These are phyloP conservation scores for Paracorniculantispora psalliotae DNA, from an alignment of 2,329 filamentous ascomycete species.

Conservation along the genomic window DNA sequence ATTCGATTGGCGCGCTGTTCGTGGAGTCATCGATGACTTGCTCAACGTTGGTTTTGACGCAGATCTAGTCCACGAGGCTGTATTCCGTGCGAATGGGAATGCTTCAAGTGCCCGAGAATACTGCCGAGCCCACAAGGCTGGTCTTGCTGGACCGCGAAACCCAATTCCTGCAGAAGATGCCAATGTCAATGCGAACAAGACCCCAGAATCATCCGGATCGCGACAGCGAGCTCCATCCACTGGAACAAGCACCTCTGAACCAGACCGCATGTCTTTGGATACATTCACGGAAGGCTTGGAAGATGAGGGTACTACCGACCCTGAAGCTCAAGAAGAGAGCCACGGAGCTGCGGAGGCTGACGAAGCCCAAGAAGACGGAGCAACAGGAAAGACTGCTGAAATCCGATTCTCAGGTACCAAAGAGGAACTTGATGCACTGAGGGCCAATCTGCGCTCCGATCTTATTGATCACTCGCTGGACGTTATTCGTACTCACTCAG, in stretches of 20 bases:
- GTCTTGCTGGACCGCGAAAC: slow-evolving; percentile 56
- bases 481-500: slow-evolving; percentile 80
- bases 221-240: slow-evolving; percentile 20
- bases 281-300: slow-evolving; percentile 26
- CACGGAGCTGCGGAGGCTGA: neutral
- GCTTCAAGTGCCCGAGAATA: slow-evolving; percentile 63
- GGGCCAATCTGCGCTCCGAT: slow-evolving; percentile 65
- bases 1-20: slow-evolving; percentile 42
- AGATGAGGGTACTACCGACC: slow-evolving; percentile 21
- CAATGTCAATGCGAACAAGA: slow-evolving; percentile 44
- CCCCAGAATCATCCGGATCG: slow-evolving; percentile 26
- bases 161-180: slow-evolving; percentile 61
- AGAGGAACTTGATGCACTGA: slow-evolving; percentile 74
- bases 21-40: slow-evolving; percentile 28
- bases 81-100: slow-evolving; percentile 75
- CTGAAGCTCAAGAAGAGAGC: slow-evolving; percentile 12
- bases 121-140: slow-evolving; percentile 58
- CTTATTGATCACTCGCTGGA: slow-evolving; percentile 88
- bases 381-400: neutral
- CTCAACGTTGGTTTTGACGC: slow-evolving; percentile 37
- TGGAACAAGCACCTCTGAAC: slow-evolving; percentile 23
- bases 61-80: slow-evolving; percentile 68
- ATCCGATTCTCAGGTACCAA: slow-evolving; percentile 38
- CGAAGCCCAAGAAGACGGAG: neutral
- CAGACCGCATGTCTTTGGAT: slow-evolving; percentile 36